phyloP scores from a whole-genome alignment of 2,329 filamentous ascomycete species.

The Diaporthe citri region DNA sequence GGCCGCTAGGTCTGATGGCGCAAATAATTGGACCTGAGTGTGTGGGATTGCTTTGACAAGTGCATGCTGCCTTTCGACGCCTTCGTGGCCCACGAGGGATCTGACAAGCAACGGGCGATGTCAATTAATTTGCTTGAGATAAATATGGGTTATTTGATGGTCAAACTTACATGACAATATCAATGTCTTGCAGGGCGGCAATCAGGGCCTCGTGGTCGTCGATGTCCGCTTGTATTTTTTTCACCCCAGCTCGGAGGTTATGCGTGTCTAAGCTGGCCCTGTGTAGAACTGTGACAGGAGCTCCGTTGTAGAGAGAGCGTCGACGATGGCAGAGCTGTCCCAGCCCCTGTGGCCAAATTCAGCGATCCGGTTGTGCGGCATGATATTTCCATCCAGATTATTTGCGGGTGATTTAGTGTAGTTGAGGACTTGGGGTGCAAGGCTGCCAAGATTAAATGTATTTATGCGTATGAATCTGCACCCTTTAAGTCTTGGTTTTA shows the following conservation, averaged over 20 bases:
- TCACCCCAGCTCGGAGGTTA: neutral
- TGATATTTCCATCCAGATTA: neutral
- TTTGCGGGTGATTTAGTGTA: neutral
- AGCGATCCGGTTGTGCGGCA: neutral
- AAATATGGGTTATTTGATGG: neutral
- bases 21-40: neutral
- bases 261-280: neutral
- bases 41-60: neutral
- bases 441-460: too few species aligned
- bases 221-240: neutral
- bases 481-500: too few species aligned
- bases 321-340: neutral
- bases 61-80: neutral
- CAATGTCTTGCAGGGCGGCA: neutral
- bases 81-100: conserved; percentile 9
- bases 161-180: neutral
- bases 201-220: neutral
- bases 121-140: neutral
- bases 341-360: conserved; percentile 4
- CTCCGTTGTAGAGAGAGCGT: neutral
- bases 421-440: neutral
- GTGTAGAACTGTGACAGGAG: neutral
- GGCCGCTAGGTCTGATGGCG: neutral
- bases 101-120: neutral
- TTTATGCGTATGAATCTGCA: neutral